Conservation (phyloP, 305 asterid genomes). For the Solanum chacoense region DNA sequence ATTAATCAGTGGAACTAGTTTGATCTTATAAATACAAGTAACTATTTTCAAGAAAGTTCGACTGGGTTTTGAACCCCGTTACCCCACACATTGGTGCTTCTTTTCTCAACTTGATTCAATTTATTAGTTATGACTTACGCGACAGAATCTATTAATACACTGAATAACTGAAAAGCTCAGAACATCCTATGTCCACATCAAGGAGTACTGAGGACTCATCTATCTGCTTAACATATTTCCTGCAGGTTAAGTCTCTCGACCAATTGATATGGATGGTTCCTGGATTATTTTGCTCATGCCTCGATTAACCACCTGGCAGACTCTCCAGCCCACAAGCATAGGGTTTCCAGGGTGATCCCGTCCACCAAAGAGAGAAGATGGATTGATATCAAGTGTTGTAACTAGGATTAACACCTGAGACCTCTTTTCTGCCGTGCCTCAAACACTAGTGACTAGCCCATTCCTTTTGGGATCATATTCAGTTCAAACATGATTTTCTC, state of each 20-base stretch:
- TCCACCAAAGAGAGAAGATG: not conserved
- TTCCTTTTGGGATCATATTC: not conserved
- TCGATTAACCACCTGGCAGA: not conserved
- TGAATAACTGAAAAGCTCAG: not conserved
- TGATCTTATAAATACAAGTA: not conserved
- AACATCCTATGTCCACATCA: not conserved
- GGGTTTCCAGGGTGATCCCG: not conserved
- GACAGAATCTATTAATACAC: not conserved
- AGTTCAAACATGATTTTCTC: not conserved
- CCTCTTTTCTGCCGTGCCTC: not conserved
- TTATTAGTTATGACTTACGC: not conserved
- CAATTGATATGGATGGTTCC: not conserved
- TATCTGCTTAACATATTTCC: not conserved
- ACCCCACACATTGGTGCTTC: not conserved
- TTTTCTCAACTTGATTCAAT: not conserved
- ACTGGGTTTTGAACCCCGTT: not conserved
- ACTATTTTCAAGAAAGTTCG: not conserved
- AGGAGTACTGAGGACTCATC: not conserved
- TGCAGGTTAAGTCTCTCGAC: not conserved
- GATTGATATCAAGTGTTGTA: not conserved
- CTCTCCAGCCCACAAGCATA: not conserved
- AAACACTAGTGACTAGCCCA: not conserved
- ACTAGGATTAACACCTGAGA: not conserved
- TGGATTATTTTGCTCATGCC: not conserved
- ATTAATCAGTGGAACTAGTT: not conserved